Evolutionary conservation across 306 rosid genomes (phyloP).

Genomic region (Amphicarpaea edgeworthii): DNA sequence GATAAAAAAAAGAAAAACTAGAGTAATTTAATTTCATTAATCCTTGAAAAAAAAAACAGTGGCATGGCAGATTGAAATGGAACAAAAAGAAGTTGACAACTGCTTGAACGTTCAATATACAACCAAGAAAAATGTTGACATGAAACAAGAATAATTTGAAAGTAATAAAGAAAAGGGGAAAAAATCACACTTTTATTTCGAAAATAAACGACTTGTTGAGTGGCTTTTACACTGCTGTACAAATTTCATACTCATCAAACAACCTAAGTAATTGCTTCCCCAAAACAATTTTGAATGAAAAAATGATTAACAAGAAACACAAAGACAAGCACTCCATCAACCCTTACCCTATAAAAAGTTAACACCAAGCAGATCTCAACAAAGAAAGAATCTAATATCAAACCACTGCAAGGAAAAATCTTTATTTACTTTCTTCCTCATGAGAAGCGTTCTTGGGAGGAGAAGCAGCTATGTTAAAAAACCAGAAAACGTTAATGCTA

Average conservation of each 20-base stretch:
- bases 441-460: constrained; percentile 72
- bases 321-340: constrained; percentile 59
- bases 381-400: constrained; percentile 59
- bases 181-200: constrained; percentile 55
- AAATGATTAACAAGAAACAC: constrained; percentile 44
- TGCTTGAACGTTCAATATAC: background rate
- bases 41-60: background rate
- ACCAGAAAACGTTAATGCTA: constrained; percentile 66
- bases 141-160: background rate
- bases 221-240: constrained; percentile 84
- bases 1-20: too few relatives aligned
- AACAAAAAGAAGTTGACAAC: background rate
- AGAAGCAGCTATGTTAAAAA: constrained; percentile 71
- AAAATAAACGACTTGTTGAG: constrained; percentile 49
- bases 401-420: constrained; percentile 50
- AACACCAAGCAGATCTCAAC: constrained; percentile 60
- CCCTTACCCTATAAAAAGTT: constrained; percentile 57
- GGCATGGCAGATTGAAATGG: background rate
- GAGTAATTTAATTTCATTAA: constrained; percentile 5
- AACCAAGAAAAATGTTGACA: constrained; percentile 20
- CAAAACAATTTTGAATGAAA: constrained; percentile 52
- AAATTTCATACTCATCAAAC: constrained; percentile 67
- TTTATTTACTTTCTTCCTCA: constrained; percentile 53
- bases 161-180: background rate
- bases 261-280: constrained; percentile 61